Conservation (phyloP, 2,329 filamentous ascomycete species). For the Ploettnerulaceae sp. region DNA sequence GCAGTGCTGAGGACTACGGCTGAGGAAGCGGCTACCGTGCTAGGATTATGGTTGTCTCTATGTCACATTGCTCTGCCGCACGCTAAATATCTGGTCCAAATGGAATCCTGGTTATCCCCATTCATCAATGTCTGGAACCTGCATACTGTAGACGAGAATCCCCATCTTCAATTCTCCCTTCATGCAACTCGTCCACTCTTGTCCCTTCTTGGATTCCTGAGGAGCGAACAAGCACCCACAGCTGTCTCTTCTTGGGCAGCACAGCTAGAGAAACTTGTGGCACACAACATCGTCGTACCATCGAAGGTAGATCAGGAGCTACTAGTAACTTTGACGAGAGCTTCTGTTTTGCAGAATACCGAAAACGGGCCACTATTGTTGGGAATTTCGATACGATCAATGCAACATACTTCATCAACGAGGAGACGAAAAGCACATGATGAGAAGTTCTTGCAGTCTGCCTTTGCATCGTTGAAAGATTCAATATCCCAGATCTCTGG, state of each 20-base stretch:
- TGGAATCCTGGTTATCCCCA: slow-evolving; percentile 24
- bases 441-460: slow-evolving; percentile 44
- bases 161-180: slow-evolving; percentile 31
- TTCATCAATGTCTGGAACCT: slow-evolving; percentile 32
- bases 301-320: slow-evolving; percentile 27
- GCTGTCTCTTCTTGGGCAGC: slow-evolving; percentile 16
- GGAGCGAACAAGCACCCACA: slow-evolving; percentile 1
- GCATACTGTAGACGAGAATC: slow-evolving; percentile 20
- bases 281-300: slow-evolving; percentile 35
- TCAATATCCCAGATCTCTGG: slow-evolving; percentile 22
- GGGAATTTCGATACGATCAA: slow-evolving; percentile 41
- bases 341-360: slow-evolving; percentile 27
- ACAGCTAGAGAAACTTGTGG: slow-evolving; percentile 32
- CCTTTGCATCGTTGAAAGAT: slow-evolving; percentile 37
- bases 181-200: slow-evolving; percentile 31
- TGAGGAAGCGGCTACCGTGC: slow-evolving; percentile 29
- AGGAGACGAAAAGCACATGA: slow-evolving; percentile 42
- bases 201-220: slow-evolving; percentile 24
- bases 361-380: slow-evolving; percentile 41
- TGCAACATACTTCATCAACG: slow-evolving; percentile 40
- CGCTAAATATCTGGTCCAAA: not conserved
- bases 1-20: slow-evolving; percentile 29
- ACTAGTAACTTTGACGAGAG: slow-evolving; percentile 25
- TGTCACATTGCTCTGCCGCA: slow-evolving; percentile 15
- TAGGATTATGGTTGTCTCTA: slow-evolving; percentile 33